Base-by-base conservation (phyloP, 306 rosid genomes). In the Cotoneaster glaucophyllus region DNA sequence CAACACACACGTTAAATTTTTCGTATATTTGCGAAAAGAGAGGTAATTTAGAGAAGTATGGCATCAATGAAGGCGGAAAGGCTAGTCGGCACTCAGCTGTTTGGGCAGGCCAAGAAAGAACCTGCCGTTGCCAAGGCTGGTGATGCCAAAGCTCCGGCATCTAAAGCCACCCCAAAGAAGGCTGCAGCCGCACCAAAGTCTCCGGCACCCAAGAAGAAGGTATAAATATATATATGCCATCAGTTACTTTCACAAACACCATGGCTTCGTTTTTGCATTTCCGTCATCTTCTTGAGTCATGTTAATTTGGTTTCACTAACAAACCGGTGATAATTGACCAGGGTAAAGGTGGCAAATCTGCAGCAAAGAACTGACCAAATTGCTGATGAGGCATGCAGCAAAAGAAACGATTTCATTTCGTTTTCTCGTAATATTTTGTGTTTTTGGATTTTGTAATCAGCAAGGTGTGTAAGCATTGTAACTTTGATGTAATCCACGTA, bases 131-230 rank as follows among this genome's bases (percentile, higher is more conserved):
- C 80, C 66, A 84, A 84, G 80, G 64, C 58, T 6, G 68, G 69
- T 28, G 81, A 79, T 11, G 69, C 79, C 68, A 85, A 82, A 74
- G 74, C 73, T 66, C 72, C 84, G 8, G 80, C 86, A 52, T 77
- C 95, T 22, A 90, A 89, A 81, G 74, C 90, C 7, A 74, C 82
- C 64, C 31, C 89, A 15, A 87, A 88, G 85, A 90, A 90, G 85
- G 74, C 89, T 69, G 82, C 86, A 37, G 74, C 88, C 64, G 80
- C 86, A 44, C 82, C 79, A 58, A 93, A 84, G 82, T 76, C 88
- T 25, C 87, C 78, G 43, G 96, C 88, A 50, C 81, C 91, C 26
- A 89, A 91, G 86, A 88, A 87, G 86, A 93, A 83, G 96, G 92
- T 85, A 82, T 53, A 19, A 17, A 5, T 8, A 37, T 19, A 15